Evolutionary conservation across 495 filamentous ascomycete genomes (phyloP).

Genomic region (Xanthoparmelia taractica): DNA sequence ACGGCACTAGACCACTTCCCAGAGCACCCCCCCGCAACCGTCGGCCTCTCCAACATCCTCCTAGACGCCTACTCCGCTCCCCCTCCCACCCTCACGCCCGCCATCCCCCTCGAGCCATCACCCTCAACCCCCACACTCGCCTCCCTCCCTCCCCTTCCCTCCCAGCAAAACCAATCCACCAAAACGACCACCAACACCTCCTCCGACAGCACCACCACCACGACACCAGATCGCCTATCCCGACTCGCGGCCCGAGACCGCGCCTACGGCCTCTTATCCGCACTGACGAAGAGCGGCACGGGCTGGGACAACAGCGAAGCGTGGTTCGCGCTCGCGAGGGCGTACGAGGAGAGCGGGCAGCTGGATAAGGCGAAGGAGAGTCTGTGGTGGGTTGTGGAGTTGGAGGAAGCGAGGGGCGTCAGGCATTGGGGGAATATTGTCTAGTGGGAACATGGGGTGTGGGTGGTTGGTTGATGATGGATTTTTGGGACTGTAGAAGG

Average conservation of each 20-base stretch:
- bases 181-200: too few relatives aligned
- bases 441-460: background rate
- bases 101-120: background rate
- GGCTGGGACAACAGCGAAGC: constrained; percentile 94
- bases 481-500: too few relatives aligned
- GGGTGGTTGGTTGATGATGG: too few relatives aligned
- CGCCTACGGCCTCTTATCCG: constrained; percentile 71
- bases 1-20: constrained; percentile 63
- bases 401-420: constrained; percentile 47
- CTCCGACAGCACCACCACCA: background rate
- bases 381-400: constrained; percentile 62
- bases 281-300: constrained; percentile 72
- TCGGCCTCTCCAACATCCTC: constrained; percentile 74
- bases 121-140: constrained; percentile 14
- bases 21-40: constrained; percentile 72
- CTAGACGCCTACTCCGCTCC: constrained; percentile 44
- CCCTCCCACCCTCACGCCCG: background rate
- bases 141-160: constrained; percentile 2
- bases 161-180: background rate
- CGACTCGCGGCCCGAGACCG: constrained; percentile 53
- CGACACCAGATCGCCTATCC: constrained; percentile 29
- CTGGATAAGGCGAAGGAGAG: constrained; percentile 71
- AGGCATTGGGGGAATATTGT: constrained; percentile 43
- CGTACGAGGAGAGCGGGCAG: constrained; percentile 77
- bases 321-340: constrained; percentile 80